phyloP scores from a whole-genome alignment of 1,284 basidiomycete genomes.

The Stereum hirsutum region DNA sequence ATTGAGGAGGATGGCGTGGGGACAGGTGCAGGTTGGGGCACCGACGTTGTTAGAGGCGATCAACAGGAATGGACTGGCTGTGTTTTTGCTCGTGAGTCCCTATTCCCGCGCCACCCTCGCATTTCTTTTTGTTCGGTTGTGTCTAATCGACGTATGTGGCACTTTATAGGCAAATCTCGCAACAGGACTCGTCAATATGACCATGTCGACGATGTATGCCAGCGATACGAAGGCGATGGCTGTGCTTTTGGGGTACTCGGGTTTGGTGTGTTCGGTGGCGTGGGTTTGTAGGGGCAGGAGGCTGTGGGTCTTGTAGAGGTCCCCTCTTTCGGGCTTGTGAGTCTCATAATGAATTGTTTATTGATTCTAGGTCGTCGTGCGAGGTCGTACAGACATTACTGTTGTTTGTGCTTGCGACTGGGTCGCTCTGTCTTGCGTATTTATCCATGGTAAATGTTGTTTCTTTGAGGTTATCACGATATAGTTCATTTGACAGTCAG shows the following conservation, averaged over 20 bases:
- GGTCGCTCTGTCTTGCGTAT: too few species aligned
- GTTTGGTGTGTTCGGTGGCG: conserved; percentile 47
- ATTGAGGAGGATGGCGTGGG: too few species aligned
- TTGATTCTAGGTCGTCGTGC: too few species aligned
- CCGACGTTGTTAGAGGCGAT: conserved; percentile 71
- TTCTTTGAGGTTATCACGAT: too few species aligned
- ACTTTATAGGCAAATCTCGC: conserved; percentile 68
- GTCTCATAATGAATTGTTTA: too few species aligned
- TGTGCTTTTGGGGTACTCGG: conserved; percentile 60
- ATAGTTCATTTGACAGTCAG: too few species aligned
- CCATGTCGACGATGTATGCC: conserved; percentile 78
- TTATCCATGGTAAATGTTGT: too few species aligned
- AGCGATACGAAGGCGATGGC: conserved; percentile 47
- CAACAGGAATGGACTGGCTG: conserved; percentile 70
- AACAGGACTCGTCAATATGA: conserved; percentile 83
- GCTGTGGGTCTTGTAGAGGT: conserved; percentile 20
- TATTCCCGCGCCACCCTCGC: too few species aligned
- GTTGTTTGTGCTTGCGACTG: too few species aligned
- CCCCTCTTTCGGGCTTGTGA: too few species aligned
- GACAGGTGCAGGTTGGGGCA: conserved; percentile 25
- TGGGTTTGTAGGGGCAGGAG: conserved; percentile 37
- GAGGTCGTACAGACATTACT: too few species aligned
- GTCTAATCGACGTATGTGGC: not conserved
- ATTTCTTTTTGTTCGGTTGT: not conserved
- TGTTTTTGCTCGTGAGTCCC: conserved; percentile 75